phyloP scores from a whole-genome alignment of 2,329 filamentous ascomycete genomes.

The Penicillium digitatum region DNA sequence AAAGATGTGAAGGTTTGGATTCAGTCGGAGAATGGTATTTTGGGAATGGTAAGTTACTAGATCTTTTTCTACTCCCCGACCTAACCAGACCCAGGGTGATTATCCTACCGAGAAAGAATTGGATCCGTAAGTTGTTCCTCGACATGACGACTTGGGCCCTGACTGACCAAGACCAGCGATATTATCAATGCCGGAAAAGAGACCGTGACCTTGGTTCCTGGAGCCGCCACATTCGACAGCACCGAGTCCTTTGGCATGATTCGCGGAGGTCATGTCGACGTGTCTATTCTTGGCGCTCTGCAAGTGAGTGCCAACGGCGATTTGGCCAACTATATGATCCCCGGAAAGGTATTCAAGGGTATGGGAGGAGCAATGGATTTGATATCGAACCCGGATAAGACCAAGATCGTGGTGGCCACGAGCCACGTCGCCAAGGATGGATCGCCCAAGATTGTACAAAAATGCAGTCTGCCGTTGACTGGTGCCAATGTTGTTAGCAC shows the following conservation, averaged over 20 bases:
- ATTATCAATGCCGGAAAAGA: conserved; percentile 86
- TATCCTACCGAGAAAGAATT: conserved; percentile 70
- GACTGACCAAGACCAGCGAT: conserved; percentile 45
- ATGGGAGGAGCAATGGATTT: conserved; percentile 79
- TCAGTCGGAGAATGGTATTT: conserved; percentile 80
- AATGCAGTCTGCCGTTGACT: conserved; percentile 62
- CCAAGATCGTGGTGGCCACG: conserved; percentile 68
- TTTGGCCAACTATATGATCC: conserved; percentile 86
- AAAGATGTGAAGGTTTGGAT: conserved; percentile 70
- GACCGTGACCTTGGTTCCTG: conserved; percentile 73
- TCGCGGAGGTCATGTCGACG: conserved; percentile 75
- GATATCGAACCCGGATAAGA: conserved; percentile 65
- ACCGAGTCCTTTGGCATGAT: conserved; percentile 86
- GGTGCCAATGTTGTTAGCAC: conserved; percentile 65
- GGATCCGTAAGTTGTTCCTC: conserved; percentile 50
- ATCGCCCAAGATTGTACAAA: conserved; percentile 61
- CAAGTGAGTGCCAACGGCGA: conserved; percentile 77
- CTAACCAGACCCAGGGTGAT: conserved; percentile 49
- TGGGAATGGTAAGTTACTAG: conserved; percentile 58
- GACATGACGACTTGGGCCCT: too few species aligned
- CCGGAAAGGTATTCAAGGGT: conserved; percentile 79
- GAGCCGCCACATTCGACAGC: conserved; percentile 73
- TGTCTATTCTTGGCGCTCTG: conserved; percentile 77
- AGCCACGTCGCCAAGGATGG: conserved; percentile 68
- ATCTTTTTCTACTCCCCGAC: conserved; percentile 9